These are phyloP conservation scores for Penicillium angulare DNA, from an alignment of 495 filamentous ascomycete species.

Conservation along the genomic window DNA sequence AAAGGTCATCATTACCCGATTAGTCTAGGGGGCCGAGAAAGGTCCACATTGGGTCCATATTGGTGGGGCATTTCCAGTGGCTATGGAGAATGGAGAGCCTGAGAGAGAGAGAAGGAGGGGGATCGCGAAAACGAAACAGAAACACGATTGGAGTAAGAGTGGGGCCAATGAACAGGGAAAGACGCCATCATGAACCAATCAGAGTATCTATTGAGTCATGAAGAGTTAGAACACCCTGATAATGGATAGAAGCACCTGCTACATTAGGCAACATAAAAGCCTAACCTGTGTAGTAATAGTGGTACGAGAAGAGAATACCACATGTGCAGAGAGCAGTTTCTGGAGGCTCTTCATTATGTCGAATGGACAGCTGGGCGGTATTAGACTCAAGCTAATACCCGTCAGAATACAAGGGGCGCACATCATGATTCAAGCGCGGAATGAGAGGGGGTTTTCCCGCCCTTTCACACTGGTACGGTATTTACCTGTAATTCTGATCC, in stretches of 20 bases:
- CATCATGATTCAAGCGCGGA: too few relatives aligned
- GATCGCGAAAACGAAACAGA: too few relatives aligned
- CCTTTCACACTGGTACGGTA: not conserved
- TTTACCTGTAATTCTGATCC: conserved; percentile 1
- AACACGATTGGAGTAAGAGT: too few relatives aligned
- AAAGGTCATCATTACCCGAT: conserved; percentile 10
- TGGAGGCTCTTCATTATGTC: too few relatives aligned
- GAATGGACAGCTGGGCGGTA: too few relatives aligned
- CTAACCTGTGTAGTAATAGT: not conserved
- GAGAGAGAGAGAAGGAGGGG: not conserved
- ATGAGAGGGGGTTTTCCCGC: not conserved
- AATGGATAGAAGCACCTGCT: not conserved
- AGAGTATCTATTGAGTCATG: not conserved
- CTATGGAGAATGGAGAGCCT: too few relatives aligned
- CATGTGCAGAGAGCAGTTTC: too few relatives aligned
- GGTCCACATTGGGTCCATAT: too few relatives aligned
- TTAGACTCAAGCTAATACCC: too few relatives aligned
- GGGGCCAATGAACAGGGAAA: not conserved
- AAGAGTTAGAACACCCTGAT: conserved; percentile 2
- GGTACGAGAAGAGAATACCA: not conserved
- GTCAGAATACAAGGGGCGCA: too few relatives aligned
- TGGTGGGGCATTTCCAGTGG: too few relatives aligned
- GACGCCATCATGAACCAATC: conserved; percentile 1
- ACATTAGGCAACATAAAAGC: not conserved
- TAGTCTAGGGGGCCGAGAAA: conserved; percentile 9